Evolutionary conservation across 2,329 filamentous ascomycete genomes (phyloP).

Genomic region (Curvularia sp.): DNA sequence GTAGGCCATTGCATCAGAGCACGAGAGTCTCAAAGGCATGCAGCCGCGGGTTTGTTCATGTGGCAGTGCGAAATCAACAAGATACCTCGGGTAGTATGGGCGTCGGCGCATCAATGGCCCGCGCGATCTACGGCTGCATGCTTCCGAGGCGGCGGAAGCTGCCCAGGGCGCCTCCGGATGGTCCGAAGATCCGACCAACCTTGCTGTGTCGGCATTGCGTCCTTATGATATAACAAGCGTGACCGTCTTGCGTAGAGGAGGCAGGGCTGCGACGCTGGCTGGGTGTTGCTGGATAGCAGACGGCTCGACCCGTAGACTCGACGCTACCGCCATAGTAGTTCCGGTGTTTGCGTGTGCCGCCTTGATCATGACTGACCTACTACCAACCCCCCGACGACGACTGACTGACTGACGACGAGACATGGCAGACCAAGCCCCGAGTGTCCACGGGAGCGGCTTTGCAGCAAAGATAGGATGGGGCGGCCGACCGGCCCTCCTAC

Average conservation of each 20-base stretch:
- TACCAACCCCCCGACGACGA: conserved; percentile 15
- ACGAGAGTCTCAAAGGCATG: conserved; percentile 18
- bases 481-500: conserved; percentile 51
- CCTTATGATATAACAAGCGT: neutral
- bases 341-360: conserved; percentile 8
- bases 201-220: conserved; percentile 12
- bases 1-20: conserved; percentile 18
- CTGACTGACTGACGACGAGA: neutral
- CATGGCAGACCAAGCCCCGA: conserved; percentile 25
- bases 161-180: conserved; percentile 19
- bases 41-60: conserved; percentile 22
- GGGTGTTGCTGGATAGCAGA: conserved; percentile 11
- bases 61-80: conserved; percentile 31
- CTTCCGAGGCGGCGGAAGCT: conserved; percentile 27
- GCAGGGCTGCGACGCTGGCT: conserved; percentile 3
- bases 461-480: conserved; percentile 56
- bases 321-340: conserved; percentile 10
- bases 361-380: conserved; percentile 16
- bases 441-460: conserved; percentile 40
- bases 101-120: conserved; percentile 40
- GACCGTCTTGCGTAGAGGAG: neutral
- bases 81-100: conserved; percentile 35
- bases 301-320: conserved; percentile 12
- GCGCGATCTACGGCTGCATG: conserved; percentile 31
- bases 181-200: conserved; percentile 27